Conservation (phyloP, 1,284 basidiomycete genomes). For the Coniferiporia sulphurascens region DNA sequence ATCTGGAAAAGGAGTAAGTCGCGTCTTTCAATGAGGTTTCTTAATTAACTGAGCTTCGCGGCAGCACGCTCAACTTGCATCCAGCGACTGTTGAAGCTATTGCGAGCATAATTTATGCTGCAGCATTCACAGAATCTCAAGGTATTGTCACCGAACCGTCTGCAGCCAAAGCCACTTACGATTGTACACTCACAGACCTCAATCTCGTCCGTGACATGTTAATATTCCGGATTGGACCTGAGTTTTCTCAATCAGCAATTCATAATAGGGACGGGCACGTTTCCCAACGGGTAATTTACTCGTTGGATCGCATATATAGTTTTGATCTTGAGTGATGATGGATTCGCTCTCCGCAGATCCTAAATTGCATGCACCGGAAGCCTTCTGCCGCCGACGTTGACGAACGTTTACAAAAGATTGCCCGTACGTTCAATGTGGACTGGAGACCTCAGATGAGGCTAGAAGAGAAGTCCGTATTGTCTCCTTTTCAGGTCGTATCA, state of each 20-base stretch:
- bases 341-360: slow-evolving; percentile 33
- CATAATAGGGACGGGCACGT: slow-evolving; percentile 51
- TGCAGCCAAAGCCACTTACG: too few species aligned
- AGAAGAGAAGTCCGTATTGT: slow-evolving; percentile 51
- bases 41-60: slow-evolving; percentile 25
- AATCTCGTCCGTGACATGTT: slow-evolving; percentile 49
- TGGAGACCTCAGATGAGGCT: slow-evolving; percentile 60
- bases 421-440: slow-evolving; percentile 45
- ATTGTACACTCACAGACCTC: too few species aligned
- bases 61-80: slow-evolving; percentile 31
- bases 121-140: slow-evolving; percentile 51
- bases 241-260: slow-evolving; percentile 51
- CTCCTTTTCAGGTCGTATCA: slow-evolving; percentile 3
- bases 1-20: slow-evolving; percentile 48
- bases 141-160: slow-evolving; percentile 36
- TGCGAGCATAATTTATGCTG: slow-evolving; percentile 60
- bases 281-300: slow-evolving; percentile 46
- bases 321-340: neutral
- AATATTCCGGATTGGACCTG: slow-evolving; percentile 47
- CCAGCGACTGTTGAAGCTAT: slow-evolving; percentile 56
- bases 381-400: slow-evolving; percentile 55
- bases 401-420: slow-evolving; percentile 48
- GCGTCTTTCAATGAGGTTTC: slow-evolving; percentile 11
- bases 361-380: slow-evolving; percentile 45
- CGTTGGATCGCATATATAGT: too few species aligned